These are phyloP conservation scores for Casaregolazyma lundiana DNA, from an alignment of 1,139 yeast species.

Conservation along the genomic window DNA sequence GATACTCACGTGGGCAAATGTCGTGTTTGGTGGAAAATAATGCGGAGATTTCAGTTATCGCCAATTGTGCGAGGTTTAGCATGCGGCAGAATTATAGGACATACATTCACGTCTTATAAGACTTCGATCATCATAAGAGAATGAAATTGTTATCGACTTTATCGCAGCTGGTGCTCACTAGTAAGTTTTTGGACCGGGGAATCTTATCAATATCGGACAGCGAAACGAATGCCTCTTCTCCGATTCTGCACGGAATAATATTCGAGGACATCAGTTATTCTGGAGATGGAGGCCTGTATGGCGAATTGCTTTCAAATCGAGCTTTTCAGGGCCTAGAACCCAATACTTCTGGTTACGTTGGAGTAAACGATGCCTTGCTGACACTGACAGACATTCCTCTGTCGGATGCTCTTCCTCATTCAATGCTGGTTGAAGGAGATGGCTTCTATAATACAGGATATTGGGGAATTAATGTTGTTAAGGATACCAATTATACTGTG, in stretches of 20 bases:
- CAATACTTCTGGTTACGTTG: background rate
- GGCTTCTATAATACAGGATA: background rate
- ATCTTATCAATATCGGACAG: background rate
- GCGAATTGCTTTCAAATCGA: background rate
- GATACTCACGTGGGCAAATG: background rate
- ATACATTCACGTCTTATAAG: no score
- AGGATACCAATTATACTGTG: background rate
- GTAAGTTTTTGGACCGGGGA: background rate
- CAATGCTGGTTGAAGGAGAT: background rate
- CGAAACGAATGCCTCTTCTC: background rate
- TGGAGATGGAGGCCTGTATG: background rate
- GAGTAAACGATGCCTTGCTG: background rate
- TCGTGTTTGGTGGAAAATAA: background rate
- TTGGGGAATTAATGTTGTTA: background rate
- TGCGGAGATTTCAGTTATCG: background rate
- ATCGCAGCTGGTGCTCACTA: background rate
- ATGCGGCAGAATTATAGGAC: background rate
- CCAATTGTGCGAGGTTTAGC: background rate
- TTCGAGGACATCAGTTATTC: background rate
- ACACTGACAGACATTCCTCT: background rate
- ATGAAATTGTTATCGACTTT: background rate
- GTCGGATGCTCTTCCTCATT: background rate
- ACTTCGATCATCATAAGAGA: background rate
- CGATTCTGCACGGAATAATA: background rate
- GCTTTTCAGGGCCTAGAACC: background rate